Evolutionary conservation across 306 rosid genomes (phyloP), one percentile per base, ranked within the genome.

Genomic region (Luffa acutangula): DNA sequence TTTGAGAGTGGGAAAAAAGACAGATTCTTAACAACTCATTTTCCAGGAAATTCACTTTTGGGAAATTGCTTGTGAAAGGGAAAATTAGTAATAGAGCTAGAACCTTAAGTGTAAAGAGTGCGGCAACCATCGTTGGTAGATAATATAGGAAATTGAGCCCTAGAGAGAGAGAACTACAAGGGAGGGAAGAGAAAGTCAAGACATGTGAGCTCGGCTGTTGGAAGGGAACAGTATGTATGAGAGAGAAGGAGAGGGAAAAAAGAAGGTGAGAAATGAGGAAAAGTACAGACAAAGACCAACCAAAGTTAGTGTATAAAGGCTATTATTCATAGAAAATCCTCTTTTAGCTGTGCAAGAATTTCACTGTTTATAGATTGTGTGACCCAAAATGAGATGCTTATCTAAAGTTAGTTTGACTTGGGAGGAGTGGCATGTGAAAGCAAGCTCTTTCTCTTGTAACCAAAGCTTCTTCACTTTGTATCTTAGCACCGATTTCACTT

Each of bases 241-340:
- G 62, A 33, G 63, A 36, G 46, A n/a, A n/a, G 58, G 49, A 10
- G 20, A 2, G 15, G 69, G 69, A n/a, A 5, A 21, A 46, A 71
- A 71, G 76, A 13, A 71, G 57, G 77, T 33, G 77, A 48, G 60
- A 73, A 71, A 71, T 71, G 58, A 73, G 25, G 43, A 34, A 52
- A 75, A 75, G 78, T 75, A 75, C 78, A 75, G 78, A 75, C 78
- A 75, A 52, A 36, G 46, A 75, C 63, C 78, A 75, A 75, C 64
- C 49, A 36, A 75, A 51, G 78, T 75, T 17, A 52, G 63, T 52
- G 46, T 75, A 48, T 48, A 73, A 73, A 73, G 75, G 75, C 53
- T 43, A 69, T 69, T 69, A 51, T 73, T 73, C 78, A 49, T 73
- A 31, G 17, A 74, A 73, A 75, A 52, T 75, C 78, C 7, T 75